Evolutionary conservation across 352 stramenopile genomes (phyloP).

Genomic region (Globisporangium splendens): DNA sequence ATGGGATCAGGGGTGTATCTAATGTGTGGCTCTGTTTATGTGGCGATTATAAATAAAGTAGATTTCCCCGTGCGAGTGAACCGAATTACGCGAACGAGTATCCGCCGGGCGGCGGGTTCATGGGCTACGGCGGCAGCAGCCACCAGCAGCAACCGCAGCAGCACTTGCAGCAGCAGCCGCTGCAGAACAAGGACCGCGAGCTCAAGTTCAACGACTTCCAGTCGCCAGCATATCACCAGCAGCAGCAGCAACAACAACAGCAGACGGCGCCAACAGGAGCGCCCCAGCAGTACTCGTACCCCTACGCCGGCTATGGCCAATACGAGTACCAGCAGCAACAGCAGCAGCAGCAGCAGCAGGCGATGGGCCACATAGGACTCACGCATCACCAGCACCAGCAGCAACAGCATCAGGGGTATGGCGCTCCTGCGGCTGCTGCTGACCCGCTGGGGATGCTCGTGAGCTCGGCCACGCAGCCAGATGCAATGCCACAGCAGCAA

Average conservation of each 20-base stretch:
- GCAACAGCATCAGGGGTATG: slow-evolving; percentile 16
- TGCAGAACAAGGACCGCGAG: slow-evolving; percentile 7
- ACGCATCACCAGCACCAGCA: slow-evolving; percentile 22
- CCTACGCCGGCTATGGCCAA: slow-evolving; percentile 23
- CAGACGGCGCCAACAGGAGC: slow-evolving; percentile 22
- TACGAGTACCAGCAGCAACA: slow-evolving; percentile 23
- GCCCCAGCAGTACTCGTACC: slow-evolving; percentile 28
- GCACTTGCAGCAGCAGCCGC: slow-evolving; percentile 17
- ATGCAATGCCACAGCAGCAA: slow-evolving; percentile 17
- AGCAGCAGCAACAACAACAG: slow-evolving; percentile 23
- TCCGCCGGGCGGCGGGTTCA: slow-evolving; percentile 8
- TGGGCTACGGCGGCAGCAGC: background rate
- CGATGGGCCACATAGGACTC: slow-evolving; percentile 8
- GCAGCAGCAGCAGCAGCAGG: slow-evolving; percentile 23
- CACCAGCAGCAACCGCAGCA: slow-evolving; percentile 24
- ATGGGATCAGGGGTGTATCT: background rate
- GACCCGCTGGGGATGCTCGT: slow-evolving; percentile 55
- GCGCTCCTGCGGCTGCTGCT: slow-evolving; percentile 11
- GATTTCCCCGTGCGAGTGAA: slow-evolving; percentile 10
- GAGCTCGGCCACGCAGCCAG: slow-evolving; percentile 46
- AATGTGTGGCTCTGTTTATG: slow-evolving; percentile 1
- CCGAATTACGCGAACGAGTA: slow-evolving; percentile 21
- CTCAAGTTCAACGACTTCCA: slow-evolving; percentile 9
- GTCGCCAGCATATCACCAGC: slow-evolving; percentile 10
- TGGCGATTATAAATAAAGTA: slow-evolving; percentile 6